phyloP scores from a whole-genome alignment of 148 eudicot species.

The Rhododendron ferrugineum region DNA sequence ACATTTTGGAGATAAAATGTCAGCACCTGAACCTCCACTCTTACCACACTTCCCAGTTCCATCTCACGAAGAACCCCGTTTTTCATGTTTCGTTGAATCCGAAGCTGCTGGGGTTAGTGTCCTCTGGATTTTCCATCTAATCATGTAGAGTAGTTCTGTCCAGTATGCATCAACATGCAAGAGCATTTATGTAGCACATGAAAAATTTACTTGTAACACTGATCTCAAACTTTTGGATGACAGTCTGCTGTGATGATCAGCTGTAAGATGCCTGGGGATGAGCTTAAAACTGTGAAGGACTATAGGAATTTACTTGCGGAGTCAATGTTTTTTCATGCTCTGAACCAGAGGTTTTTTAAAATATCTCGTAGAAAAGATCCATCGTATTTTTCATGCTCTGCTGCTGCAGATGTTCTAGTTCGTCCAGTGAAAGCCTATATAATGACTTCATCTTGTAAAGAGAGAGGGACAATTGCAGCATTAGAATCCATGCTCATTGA shows the following conservation, averaged over 20 bases:
- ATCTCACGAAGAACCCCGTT: constrained; percentile 61
- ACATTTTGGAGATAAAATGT: constrained; percentile 48
- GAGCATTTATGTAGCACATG: background rate
- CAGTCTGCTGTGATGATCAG: constrained; percentile 84
- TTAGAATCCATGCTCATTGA: constrained; percentile 76
- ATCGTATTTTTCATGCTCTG: constrained; percentile 73
- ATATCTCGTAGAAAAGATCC: constrained; percentile 61
- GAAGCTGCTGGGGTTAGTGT: constrained; percentile 80
- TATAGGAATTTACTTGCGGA: constrained; percentile 69
- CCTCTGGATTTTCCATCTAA: constrained; percentile 1
- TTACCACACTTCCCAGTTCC: constrained; percentile 57
- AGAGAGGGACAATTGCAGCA: constrained; percentile 67
- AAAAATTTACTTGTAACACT: background rate
- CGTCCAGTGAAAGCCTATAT: constrained; percentile 67
- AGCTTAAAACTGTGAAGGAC: constrained; percentile 61
- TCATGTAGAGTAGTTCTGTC: background rate
- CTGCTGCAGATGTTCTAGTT: constrained; percentile 58
- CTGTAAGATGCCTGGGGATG: constrained; percentile 62
- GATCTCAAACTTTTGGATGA: constrained; percentile 15
- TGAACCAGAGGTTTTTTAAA: constrained; percentile 74
- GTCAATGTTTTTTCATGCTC: constrained; percentile 71
- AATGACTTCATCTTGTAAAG: constrained; percentile 82
- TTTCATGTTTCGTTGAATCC: constrained; percentile 68
- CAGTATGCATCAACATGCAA: background rate
- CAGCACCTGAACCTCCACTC: constrained; percentile 34